phyloP scores from a whole-genome alignment of 208 protist genomes.

The Wallacemonas sp. region DNA sequence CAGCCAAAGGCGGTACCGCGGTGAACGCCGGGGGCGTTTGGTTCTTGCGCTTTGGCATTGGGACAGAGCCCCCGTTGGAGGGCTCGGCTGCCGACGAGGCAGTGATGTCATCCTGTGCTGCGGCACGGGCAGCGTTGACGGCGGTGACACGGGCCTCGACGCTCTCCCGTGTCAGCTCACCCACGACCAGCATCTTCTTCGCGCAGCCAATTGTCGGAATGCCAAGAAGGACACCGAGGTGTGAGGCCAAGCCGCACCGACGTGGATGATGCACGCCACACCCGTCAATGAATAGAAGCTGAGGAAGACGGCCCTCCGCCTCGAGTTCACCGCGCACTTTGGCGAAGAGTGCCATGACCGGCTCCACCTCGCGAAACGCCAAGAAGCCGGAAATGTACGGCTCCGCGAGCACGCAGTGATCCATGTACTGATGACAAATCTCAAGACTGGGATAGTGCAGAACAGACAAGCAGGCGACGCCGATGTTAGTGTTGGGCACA shows the following conservation, averaged over 20 bases:
- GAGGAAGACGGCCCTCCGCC: constrained; percentile 38
- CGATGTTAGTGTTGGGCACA: constrained; percentile 47
- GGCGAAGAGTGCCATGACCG: constrained; percentile 50
- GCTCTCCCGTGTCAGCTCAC: constrained; percentile 65
- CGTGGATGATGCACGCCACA: constrained; percentile 95
- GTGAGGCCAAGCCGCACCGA: constrained; percentile 92
- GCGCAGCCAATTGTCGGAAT: constrained; percentile 93
- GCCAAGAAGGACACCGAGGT: constrained; percentile 90
- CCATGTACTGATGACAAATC: constrained; percentile 35
- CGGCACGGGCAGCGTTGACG: constrained; percentile 15
- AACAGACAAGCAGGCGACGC: constrained; percentile 68
- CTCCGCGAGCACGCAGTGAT: constrained; percentile 56
- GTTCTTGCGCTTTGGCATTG: too few relatives aligned
- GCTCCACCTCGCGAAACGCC: constrained; percentile 93
- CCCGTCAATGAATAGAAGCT: constrained; percentile 95
- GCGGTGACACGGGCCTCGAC: constrained; percentile 23
- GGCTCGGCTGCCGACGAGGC: too few relatives aligned
- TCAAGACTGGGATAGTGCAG: constrained; percentile 65
- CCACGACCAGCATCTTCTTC: constrained; percentile 90
- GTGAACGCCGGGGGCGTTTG: neutral
- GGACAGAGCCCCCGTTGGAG: too few relatives aligned
- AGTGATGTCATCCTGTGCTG: too few relatives aligned
- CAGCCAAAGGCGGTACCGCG: constrained; percentile 3
- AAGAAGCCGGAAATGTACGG: constrained; percentile 96
- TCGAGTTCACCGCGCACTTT: constrained; percentile 22